These are phyloP conservation scores for Hypoxylon sp. DNA, from an alignment of 2,329 filamentous ascomycete genomes.

Conservation along the genomic window DNA sequence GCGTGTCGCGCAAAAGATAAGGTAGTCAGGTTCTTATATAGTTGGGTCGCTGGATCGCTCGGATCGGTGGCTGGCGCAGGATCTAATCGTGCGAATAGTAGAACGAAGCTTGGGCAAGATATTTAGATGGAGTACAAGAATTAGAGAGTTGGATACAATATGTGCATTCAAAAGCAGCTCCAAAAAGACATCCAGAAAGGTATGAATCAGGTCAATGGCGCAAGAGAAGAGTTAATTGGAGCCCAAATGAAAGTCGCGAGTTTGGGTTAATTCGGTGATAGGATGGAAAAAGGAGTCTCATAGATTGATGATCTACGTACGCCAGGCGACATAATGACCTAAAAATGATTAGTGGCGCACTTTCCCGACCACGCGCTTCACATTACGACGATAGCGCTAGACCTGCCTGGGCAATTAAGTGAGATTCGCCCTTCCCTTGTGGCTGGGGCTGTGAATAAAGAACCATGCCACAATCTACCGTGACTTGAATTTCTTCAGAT, in stretches of 20 bases:
- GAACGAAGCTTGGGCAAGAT: slow-evolving; percentile 3
- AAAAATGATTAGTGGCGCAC: slow-evolving; percentile 34
- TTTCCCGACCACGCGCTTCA: slow-evolving; percentile 34
- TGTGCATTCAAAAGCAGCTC: slow-evolving; percentile 10
- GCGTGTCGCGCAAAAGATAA: slow-evolving; percentile 7
- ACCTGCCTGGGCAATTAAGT: slow-evolving; percentile 31
- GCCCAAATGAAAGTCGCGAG: slow-evolving; percentile 29
- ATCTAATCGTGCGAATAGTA: slow-evolving; percentile 16
- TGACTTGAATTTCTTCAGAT: slow-evolving; percentile 1
- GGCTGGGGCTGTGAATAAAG: slow-evolving; percentile 24
- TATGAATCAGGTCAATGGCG: slow-evolving; percentile 12
- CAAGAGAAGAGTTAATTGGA: slow-evolving; percentile 21
- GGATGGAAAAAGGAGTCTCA: slow-evolving; percentile 42
- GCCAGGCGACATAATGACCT: slow-evolving; percentile 22
- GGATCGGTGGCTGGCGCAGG: slow-evolving; percentile 28
- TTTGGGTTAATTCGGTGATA: slow-evolving; percentile 21
- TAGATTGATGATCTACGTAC: slow-evolving; percentile 32
- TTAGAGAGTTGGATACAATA: background rate
- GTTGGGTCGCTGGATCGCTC: slow-evolving; percentile 8
- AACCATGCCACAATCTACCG: background rate
- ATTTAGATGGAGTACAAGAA: slow-evolving; percentile 3
- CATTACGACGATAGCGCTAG: slow-evolving; percentile 27
- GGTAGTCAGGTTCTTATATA: slow-evolving; percentile 7
- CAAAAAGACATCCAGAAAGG: slow-evolving; percentile 8
- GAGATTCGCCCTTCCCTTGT: slow-evolving; percentile 23